Base-by-base conservation (phyloP, 768 basidiomycete genomes). In the Trametes sanguinea region DNA sequence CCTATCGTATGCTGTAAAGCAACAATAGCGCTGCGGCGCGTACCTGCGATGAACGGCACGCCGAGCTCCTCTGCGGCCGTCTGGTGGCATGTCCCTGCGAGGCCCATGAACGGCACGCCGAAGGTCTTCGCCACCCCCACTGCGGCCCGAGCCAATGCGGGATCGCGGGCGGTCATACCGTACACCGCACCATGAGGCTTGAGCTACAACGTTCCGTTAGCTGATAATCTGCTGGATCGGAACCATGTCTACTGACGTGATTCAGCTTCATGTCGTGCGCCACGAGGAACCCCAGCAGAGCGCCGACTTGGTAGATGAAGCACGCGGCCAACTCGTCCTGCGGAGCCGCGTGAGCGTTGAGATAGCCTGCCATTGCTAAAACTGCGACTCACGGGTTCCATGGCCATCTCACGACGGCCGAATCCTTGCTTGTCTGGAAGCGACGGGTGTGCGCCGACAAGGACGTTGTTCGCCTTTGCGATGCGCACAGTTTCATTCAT, bases 251-350 rank as follows among this genome's bases (percentile, higher is more conserved):
- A 65, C 79, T 37, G 73, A 83, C 86, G 61, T 90, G 87, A 65
- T 87, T 81, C 22, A 88, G 69, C 2, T 73, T 70, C 5, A 89
- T 65, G 0, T 75, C 81, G 54, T 88, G 77, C 1, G 77, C 69
- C 46, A 80, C 82, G 56, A 89, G 73, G 71, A 89, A 88, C 0
- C 84, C 86, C 4, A 70, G 73, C 6, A 89, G 72, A 0, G 87
- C 85, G n/a, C 86, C 87, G 33, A 87, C 81, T 75, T 89, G 88
- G 67, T 87, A 88, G 5, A 84, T 76, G 61, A 88, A 83, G 68
- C 83, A 84, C 29, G 81, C 76, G 6, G 73, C 75, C 37, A 88
- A 78, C 62, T 86, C 85, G 2, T 83, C 81, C 83, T 87, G 53
- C 22, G 22, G 22, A 22, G 22, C 22, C 22, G 22, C 22, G 22